Base-by-base conservation (phyloP, 164 flowering plant species). In the Piper longum region DNA sequence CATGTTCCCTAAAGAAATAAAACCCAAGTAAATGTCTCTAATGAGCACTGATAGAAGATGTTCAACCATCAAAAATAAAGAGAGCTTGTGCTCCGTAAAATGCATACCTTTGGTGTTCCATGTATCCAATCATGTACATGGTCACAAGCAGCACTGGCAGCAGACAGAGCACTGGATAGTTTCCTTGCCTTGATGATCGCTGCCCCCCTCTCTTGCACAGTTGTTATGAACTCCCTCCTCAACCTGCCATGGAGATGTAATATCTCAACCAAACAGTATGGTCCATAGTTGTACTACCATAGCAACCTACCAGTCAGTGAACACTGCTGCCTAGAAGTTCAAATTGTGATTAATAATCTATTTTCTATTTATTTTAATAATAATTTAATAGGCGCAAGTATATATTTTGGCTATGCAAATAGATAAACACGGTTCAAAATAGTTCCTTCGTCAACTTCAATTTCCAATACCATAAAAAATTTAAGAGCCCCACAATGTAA, bases 91-190 rank as follows among this genome's bases (percentile, higher is more conserved):
- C 41, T 13, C 8, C 1, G 39, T 43, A 13, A 57, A 52, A 70
- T 18, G 40, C 18, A 13, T 62, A 88, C 96, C 89, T 86, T 80
- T 11, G 89, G 89, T 62, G 96, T 89, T 41, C 91, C 93, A 16
- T 83, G 79, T 64, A 86, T 80, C 95, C 96, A 87, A 72, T 89
- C 84, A 42, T 74, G 87, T 17, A 92, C 81, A 64, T 92, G 96
- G 78, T 92, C 98, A 73, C 96, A 87, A 48, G 85, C 91, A 64
- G 95, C 59, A 75, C 96, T 87, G 48, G 98, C 98, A 71, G 98
- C 91, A 60, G 96, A 91, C 41, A 89, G 57, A n/a, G 98, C 96
- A 75, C 98, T 85, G 3, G 98, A 87, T 0, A 76, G 77, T 74
- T 87, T 89, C 56, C 92, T 69, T 26, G 89, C 89, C 72, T 80